These are phyloP conservation scores for Xylariaceae sp. DNA, from an alignment of 2,329 filamentous ascomycete species.

Conservation along the genomic window DNA sequence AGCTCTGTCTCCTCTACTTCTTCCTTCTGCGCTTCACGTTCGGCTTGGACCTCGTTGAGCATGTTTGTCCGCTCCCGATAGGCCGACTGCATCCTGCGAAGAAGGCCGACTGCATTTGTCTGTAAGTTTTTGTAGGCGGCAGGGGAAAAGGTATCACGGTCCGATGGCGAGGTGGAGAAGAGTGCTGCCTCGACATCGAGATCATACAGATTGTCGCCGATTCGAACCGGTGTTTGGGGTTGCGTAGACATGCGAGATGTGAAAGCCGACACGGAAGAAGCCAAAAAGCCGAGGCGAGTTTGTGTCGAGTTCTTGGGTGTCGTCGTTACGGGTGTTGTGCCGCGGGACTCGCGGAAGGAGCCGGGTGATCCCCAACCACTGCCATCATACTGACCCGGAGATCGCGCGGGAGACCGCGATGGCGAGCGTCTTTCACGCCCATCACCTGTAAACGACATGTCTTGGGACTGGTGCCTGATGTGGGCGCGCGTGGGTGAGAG, in stretches of 20 bases:
- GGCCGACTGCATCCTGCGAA: constrained; percentile 56
- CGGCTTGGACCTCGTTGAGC: constrained; percentile 50
- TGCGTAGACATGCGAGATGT: constrained; percentile 37
- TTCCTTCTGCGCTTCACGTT: constrained; percentile 53
- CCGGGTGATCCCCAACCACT: too few relatives aligned
- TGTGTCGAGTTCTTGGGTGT: constrained; percentile 36
- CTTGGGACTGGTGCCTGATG: constrained; percentile 25
- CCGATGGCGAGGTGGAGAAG: constrained; percentile 45
- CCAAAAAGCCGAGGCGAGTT: constrained; percentile 47
- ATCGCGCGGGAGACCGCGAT: constrained; percentile 11
- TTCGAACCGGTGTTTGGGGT: constrained; percentile 24
- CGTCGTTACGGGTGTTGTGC: constrained; percentile 25
- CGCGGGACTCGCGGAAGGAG: constrained; percentile 6
- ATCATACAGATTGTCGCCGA: constrained; percentile 53
- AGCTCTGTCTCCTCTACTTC: constrained; percentile 56
- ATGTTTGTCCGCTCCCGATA: constrained; percentile 53
- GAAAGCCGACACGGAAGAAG: constrained; percentile 45
- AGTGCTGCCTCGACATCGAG: constrained; percentile 56
- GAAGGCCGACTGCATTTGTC: constrained; percentile 52
- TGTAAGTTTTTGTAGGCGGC: constrained; percentile 61
- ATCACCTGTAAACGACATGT: constrained; percentile 45
- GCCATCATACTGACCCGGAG: too few relatives aligned
- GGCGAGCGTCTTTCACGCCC: constrained; percentile 31
- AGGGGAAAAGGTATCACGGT: constrained; percentile 54
- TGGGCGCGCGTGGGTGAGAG: constrained; percentile 18